phyloP scores from a whole-genome alignment of 2,329 filamentous ascomycete species.

The Cordyceps farinosa region DNA sequence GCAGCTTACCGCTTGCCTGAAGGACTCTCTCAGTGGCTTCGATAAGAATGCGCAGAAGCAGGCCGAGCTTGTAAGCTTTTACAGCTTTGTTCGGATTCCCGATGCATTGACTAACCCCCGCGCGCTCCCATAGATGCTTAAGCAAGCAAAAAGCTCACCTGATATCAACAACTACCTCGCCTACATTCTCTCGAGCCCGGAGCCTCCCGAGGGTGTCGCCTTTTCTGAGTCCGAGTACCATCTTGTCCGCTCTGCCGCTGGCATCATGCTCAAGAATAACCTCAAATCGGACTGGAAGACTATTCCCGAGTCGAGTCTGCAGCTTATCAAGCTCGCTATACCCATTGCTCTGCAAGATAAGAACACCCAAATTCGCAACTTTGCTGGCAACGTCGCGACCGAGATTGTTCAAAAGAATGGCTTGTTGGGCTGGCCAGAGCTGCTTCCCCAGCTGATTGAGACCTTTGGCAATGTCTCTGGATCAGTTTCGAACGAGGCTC shows the following conservation, averaged over 20 bases:
- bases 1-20: conserved; percentile 85
- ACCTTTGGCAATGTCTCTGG: conserved; percentile 72
- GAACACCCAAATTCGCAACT: conserved; percentile 77
- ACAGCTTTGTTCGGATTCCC: conserved; percentile 6
- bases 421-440: conserved; percentile 84
- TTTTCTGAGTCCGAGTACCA: conserved; percentile 62
- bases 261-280: conserved; percentile 95
- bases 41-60: conserved; percentile 79
- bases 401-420: conserved; percentile 83
- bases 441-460: conserved; percentile 77
- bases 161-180: conserved; percentile 98
- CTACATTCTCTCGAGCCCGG: conserved; percentile 75
- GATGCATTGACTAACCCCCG: conserved; percentile 24
- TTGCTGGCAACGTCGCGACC: conserved; percentile 89
- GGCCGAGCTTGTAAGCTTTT: conserved; percentile 70
- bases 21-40: conserved; percentile 85
- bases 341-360: conserved; percentile 77
- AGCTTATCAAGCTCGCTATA: conserved; percentile 75
- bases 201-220: conserved; percentile 57
- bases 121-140: conserved; percentile 68
- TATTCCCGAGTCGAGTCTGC: conserved; percentile 69
- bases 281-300: conserved; percentile 71
- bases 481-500: conserved; percentile 64
- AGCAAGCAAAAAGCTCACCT: conserved; percentile 79
- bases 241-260: conserved; percentile 79